Percentiles rank a stretch among this genome's conserved stretches.
Evolutionary conservation across 108 stramenopile species (phyloP).

Genomic region (Conticribra weissflogii): DNA sequence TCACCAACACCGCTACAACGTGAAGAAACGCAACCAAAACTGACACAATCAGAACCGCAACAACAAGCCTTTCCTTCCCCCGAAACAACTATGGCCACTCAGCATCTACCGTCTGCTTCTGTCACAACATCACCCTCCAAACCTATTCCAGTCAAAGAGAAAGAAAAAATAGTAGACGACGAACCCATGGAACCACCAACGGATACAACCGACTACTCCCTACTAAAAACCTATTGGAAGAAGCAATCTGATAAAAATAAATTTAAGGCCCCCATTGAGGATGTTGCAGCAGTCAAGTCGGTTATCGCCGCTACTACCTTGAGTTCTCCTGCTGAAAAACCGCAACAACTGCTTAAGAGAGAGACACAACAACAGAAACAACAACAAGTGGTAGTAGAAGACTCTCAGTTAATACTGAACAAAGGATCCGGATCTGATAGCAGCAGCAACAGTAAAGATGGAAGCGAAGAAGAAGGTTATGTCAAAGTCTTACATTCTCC

Average conservation of each 20-base stretch:
- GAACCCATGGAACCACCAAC: slow-evolving; percentile 6
- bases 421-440: not conserved
- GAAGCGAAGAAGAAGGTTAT: slow-evolving; percentile 19
- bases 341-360: not conserved
- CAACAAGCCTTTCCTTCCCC: not conserved
- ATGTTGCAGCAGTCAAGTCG: not conserved
- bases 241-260: not conserved
- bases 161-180: not conserved
- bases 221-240: slow-evolving; percentile 12
- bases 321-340: not conserved
- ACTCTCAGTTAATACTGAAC: slow-evolving; percentile 1
- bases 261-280: slow-evolving; percentile 4
- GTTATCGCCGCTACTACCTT: not conserved
- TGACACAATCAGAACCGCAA: not conserved
- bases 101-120: too few relatives aligned
- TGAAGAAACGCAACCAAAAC: not conserved
- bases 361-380: not conserved
- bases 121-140: too few relatives aligned
- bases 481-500: slow-evolving; percentile 17
- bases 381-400: not conserved
- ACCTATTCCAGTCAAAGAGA: too few relatives aligned
- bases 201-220: slow-evolving; percentile 4
- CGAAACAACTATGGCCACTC: not conserved
- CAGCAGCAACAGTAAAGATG: not conserved
- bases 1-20: not conserved